A percentile compares a stretch with the other conserved stretches of the same genome.
These are phyloP conservation scores for Acer negundo DNA, from an alignment of 345 rosid genomes.

Conservation along the genomic window DNA sequence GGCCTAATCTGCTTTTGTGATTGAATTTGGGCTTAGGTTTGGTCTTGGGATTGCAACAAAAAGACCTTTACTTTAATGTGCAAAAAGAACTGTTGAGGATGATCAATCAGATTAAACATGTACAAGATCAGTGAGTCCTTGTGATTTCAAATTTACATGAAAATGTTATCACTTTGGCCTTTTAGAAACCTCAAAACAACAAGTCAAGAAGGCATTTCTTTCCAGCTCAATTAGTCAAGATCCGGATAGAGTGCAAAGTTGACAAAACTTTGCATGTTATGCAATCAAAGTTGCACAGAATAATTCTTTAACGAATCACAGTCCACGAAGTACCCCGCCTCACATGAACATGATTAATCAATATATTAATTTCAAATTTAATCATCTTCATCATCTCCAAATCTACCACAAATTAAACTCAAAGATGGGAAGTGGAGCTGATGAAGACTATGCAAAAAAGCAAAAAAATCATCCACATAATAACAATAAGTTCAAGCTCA, in stretches of 20 bases:
- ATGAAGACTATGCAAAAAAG: slow-evolving; percentile 25
- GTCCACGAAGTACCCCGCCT: not conserved
- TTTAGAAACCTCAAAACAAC: no score
- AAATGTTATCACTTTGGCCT: no score
- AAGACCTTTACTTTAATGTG: not conserved
- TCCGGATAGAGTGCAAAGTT: slow-evolving; percentile 15
- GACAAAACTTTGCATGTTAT: not conserved
- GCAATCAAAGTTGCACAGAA: not conserved
- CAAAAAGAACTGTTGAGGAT: not conserved
- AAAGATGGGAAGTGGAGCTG: slow-evolving; percentile 26
- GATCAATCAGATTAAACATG: no score
- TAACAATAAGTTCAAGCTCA: slow-evolving; percentile 34
- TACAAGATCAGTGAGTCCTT: no score
- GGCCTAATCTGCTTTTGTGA: no score
- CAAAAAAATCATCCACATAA: slow-evolving; percentile 8
- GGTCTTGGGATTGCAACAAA: no score
- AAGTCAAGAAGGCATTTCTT: no score
- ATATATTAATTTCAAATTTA: no score
- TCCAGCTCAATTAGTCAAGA: not conserved
- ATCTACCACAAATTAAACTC: not conserved
- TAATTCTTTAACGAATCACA: slow-evolving; percentile 13
- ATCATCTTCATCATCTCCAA: not conserved
- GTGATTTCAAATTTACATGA: no score
- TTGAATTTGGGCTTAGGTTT: no score
- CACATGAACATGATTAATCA: no score